Evolutionary conservation across 164 flowering plant genomes (phyloP), one percentile per base, ranked within the genome.

Genomic region (Nymphaea thermarum): DNA sequence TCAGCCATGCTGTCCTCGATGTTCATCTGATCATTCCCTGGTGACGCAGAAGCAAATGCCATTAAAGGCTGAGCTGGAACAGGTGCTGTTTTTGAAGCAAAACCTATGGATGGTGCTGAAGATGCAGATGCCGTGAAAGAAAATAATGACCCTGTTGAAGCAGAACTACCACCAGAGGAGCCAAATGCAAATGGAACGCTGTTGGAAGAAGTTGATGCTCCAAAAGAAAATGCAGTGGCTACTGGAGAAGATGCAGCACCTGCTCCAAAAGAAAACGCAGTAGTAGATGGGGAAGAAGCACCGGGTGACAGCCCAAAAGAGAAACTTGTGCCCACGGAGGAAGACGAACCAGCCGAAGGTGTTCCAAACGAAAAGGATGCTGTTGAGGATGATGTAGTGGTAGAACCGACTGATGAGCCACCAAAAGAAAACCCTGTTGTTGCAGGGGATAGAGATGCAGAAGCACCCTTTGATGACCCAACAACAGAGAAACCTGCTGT

Each of bases 1-100:
- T 94, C 98, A 0, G 92, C 95, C 97, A 94, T 94, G 75, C 86
- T 86, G 70, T 94, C 97, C 71, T 91, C 97, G 82, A 81, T 82
- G 69, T 65, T 87, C 89, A 87, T 88, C 78, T 88, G 96, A 73
- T 88, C 87, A 74, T 80, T 89, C 59, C 67, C 74, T 3, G 82
- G 63, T 3, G 84, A 67, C 3, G 83, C 59, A 60, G 82, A 68
- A 66, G 81, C 85, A 72, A 86, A 82, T 8, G 73, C 42, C 42
- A 73, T 69, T 7, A 25, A 68, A 51, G 81, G 44, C 51, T 42
- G 68, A 17, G 64, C 10, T 62, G 25, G 64, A 51, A 5, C 8
- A 4, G 57, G 8, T 7, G 57, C 57, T 51, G 57, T 51, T 51
- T 51, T 51, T 51, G 57, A 51, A 51, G 57, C 14, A 51, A 51